A percentile compares a stretch with the other conserved stretches of the same genome.
Evolutionary conservation across 208 protist genomes (phyloP).

Genomic region (Phytomonas francai): DNA sequence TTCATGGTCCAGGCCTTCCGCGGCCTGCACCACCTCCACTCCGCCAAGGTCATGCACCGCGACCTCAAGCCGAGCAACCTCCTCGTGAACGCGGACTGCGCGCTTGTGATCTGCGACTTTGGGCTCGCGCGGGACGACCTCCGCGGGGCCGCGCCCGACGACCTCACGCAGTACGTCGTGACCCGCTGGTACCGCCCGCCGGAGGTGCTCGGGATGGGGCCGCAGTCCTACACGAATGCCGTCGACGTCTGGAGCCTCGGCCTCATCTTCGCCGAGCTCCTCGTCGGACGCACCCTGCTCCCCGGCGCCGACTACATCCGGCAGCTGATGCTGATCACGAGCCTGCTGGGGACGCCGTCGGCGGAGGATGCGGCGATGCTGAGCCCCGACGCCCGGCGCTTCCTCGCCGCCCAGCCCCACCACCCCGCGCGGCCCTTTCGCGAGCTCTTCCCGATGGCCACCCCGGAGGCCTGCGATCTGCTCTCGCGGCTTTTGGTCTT

Average conservation of each 20-base stretch:
- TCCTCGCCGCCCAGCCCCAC: constrained; percentile 59
- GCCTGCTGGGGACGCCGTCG: constrained; percentile 68
- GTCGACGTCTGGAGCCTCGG: constrained; percentile 96
- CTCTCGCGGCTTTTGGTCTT: constrained; percentile 93
- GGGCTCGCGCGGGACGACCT: constrained; percentile 83
- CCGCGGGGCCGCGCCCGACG: constrained; percentile 29
- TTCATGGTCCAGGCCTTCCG: constrained; percentile 98
- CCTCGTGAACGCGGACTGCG: constrained; percentile 94
- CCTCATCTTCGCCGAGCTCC: constrained; percentile 98
- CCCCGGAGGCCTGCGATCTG: constrained; percentile 90
- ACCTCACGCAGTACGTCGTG: constrained; percentile 96
- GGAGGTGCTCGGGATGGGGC: constrained; percentile 93
- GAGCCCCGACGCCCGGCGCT: constrained; percentile 64
- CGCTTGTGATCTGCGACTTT: constrained; percentile 93
- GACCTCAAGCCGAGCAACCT: constrained; percentile 95
- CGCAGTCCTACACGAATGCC: constrained; percentile 91
- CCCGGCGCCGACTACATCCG: constrained; percentile 77
- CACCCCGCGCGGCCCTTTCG: constrained; percentile 36
- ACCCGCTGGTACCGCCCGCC: constrained; percentile 99
- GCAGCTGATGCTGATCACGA: constrained; percentile 81
- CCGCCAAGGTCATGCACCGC: constrained; percentile 95
- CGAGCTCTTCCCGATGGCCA: constrained; percentile 90
- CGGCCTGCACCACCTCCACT: constrained; percentile 95
- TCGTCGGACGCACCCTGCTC: constrained; percentile 96
- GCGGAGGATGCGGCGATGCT: constrained; percentile 82